Conservation (phyloP, 2,329 filamentous ascomycete species). For the Diaporthe eres region DNA sequence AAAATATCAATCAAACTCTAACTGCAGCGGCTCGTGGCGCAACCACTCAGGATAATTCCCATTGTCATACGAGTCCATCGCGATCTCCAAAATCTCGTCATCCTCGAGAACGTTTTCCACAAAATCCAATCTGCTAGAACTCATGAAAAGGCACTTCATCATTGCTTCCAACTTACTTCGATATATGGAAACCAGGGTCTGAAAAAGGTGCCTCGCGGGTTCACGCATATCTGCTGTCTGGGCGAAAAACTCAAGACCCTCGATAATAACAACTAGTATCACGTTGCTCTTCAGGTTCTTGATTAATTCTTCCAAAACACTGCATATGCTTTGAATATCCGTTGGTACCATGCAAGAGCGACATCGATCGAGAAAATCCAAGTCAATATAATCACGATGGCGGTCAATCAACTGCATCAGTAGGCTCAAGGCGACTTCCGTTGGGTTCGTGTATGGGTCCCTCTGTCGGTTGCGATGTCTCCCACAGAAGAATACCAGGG, state of each 20-base stretch:
- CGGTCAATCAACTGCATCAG: background rate
- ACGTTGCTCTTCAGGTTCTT: background rate
- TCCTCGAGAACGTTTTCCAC: background rate
- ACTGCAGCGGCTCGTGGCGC: background rate
- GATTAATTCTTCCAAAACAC: background rate
- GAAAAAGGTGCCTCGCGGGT: background rate
- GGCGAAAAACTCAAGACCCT: background rate
- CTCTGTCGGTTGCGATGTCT: background rate
- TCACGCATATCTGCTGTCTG: background rate
- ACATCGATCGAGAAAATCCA: background rate
- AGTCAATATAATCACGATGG: background rate
- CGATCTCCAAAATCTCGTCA: background rate
- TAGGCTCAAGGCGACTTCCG: background rate
- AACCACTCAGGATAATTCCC: background rate
- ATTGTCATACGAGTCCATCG: background rate
- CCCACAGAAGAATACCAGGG: background rate
- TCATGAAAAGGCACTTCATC: background rate
- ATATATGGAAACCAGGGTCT: background rate
- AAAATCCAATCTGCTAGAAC: background rate
- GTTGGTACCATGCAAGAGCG: background rate
- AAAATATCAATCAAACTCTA: background rate
- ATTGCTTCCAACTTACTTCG: background rate
- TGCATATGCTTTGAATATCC: background rate
- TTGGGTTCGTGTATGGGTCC: background rate
- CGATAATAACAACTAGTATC: background rate